Evolutionary conservation across 345 rosid genomes (phyloP), one percentile per base, ranked within the genome.

Genomic region (Syzygium grande): DNA sequence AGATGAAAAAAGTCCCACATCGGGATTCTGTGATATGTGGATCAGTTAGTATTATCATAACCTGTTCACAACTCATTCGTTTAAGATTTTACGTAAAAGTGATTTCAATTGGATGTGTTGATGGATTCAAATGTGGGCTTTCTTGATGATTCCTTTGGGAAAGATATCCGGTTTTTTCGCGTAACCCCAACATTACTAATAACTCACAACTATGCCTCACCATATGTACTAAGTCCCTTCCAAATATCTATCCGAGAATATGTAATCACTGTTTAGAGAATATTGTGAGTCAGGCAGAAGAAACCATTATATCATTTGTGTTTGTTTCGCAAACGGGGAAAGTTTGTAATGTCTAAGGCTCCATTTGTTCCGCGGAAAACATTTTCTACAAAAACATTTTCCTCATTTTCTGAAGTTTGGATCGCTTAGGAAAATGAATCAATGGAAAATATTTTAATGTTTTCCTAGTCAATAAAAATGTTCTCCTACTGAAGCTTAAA

Each of bases 1-100:
- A 61, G 4, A 61, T 14, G 29, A 61, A 61, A 61, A 61, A 61
- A 27, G 73, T 61, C 2, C 14, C 34, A 61, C 14, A 61, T 61
- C 19, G 13, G 27, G 73, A 25, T 59, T 30, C 6, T 2, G 0
- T 61, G 17, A 14, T 12, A 29, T 61, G n/a, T 61, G 34, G 30
- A 61, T 61, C 6, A 0, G 9, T 61, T 3, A 61, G n/a, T 27
- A 61, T 27, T 12, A 61, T 61, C 6, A 11, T 61, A 13, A 7
- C 7, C n/a, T 17, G 3, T 2, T 61, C 9, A 61, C n/a, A n/a
- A 61, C 17, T n/a, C 0, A 1, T 61, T 61, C 0, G 0, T n/a
- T 61, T 61, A n/a, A 61, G 12, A 7, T n/a, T 61, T 61, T 61
- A n/a, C 13, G 13, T n/a, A 8, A 61, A 61, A n/a, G 15, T 27